Base-by-base conservation (phyloP, 2,329 filamentous ascomycete genomes). In the Purpureocillium lavendulum region DNA sequence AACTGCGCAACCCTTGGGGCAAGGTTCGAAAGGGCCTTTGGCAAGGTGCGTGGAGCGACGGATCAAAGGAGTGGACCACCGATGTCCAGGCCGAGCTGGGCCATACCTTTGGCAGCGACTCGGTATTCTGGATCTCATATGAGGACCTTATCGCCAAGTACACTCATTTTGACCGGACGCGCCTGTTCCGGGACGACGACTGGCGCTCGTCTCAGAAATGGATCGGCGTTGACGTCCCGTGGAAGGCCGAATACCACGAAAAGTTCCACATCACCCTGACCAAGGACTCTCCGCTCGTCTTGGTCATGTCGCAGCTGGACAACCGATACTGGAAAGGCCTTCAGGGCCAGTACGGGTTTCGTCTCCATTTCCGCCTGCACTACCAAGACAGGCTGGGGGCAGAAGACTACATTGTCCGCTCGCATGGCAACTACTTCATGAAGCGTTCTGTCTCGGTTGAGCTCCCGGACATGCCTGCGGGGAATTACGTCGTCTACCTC, bases 121-220 rank as follows among this genome's bases (percentile, higher is more conserved):
- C 74, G 1, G 73, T 77, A 11, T 80, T 80, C 50, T 80, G 76
- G 76, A 80, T 80, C 42, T 68, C 73, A 2, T 80, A 78, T 49
- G 66, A 74, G 37, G 77, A 82, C 48, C 64, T 82, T 38, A 67
- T 82, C 11, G 69, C 71, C 45, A 81, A 80, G 49, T 82, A 75
- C 50, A 70, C 72, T 36, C 69, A 71, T 46, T 73, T 82, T 39
- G 76, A 82, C 50, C 68, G 77, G 12, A 82, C 78, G 0, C 67
- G 77, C 1, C 69, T 82, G 14, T 82, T 82, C 55, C 64, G 71
- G 18, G 71, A 77, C 15, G 40, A 37, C 7, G 67, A 74, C 43
- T 82, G 77, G 78, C 66, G 69, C 33, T 68, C 72, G 37, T 71
- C 69, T 13, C 71, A 75, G 39, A 69, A 71, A 42, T 82, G 76